phyloP scores from a whole-genome alignment of 805 yeast species.

The Naumovozyma baii region DNA sequence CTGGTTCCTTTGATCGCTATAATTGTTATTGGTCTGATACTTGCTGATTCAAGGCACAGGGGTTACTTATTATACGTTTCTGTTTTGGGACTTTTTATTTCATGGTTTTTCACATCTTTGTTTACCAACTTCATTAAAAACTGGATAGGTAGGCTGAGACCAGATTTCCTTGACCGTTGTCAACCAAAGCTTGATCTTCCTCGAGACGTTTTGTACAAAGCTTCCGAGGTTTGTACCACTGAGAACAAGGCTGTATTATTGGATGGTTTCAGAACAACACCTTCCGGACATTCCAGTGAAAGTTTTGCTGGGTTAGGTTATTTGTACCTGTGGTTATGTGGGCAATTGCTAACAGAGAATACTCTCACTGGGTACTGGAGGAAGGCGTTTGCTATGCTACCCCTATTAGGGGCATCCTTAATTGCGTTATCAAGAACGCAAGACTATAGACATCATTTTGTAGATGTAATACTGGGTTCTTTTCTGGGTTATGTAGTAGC shows the following conservation, averaged over 20 bases:
- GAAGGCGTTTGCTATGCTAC: slow-evolving; percentile 41
- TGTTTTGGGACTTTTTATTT: slow-evolving; percentile 52
- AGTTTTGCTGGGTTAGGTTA: slow-evolving; percentile 62
- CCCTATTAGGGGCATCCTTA: slow-evolving; percentile 56
- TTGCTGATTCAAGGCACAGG: slow-evolving; percentile 42
- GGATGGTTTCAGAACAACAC: slow-evolving; percentile 77
- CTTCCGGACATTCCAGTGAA: slow-evolving; percentile 71
- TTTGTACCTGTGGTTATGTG: slow-evolving; percentile 54
- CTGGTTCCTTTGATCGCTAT: slow-evolving; percentile 42
- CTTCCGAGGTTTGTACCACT: slow-evolving; percentile 59
- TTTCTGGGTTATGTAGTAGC: slow-evolving; percentile 56
- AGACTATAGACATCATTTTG: slow-evolving; percentile 89
- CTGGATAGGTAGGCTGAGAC: slow-evolving; percentile 83
- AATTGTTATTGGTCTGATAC: slow-evolving; percentile 21
- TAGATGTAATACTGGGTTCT: slow-evolving; percentile 72
- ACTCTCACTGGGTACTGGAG: slow-evolving; percentile 55
- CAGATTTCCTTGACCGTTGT: slow-evolving; percentile 86
- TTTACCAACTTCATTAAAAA: slow-evolving; percentile 69
- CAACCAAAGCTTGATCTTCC: slow-evolving; percentile 55
- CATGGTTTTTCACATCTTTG: slow-evolving; percentile 50
- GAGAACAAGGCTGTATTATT: slow-evolving; percentile 33
- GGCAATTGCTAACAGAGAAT: slow-evolving; percentile 48
- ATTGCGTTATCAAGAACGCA: slow-evolving; percentile 82
- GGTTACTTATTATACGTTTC: slow-evolving; percentile 54
- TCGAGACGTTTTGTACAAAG: slow-evolving; percentile 42